Base-by-base conservation (phyloP, 352 stramenopile genomes). In the Phytophthora pinifolia region DNA sequence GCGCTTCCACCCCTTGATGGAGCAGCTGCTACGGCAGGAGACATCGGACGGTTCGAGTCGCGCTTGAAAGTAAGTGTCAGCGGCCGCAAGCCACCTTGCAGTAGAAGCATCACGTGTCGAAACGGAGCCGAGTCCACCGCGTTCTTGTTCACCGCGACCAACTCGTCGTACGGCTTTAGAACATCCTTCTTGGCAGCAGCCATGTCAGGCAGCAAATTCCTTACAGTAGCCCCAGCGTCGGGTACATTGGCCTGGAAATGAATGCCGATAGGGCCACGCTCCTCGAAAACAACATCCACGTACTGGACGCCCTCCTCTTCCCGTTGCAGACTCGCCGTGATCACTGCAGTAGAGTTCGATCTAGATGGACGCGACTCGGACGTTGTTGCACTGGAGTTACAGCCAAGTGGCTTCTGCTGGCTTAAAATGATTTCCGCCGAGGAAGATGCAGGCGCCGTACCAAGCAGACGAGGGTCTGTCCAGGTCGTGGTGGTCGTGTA, bases 111-210 rank as follows among this genome's bases (percentile, higher is more conserved):
- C 15, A 88, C 69, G 44, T 92, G 82, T 1, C 77, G 81, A 54
- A 94, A 94, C 34, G 82, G 78, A 3, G 84, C 84, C 32, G 59
- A 62, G 36, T 81, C 68, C 7, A 94, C 82, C 0, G 67, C 57
- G 46, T 84, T 75, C 42, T 88, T 74, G 62, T 94, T 94, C 29
- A 94, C 82, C 17, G 78, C 76, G n/a, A 94, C 67, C 7, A 94
- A 48, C 13, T 77, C 74, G 56, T 90, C 81, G 51, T 75, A 87
- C 20, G 76, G 69, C 42, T 85, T 64, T 14, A 94, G 50, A 20
- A 77, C 50, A 3, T 63, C 59, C 5, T 65, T 82, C 1, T 71
- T 55, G 0, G 70, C 71, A 25, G 84, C 84, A 12, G 70, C 72
- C 56, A 83, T 92, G 6, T 76, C 75, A 9, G 72, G 68, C 7